phyloP scores from a whole-genome alignment of 208 protist species.

The Angomonas ambiguus region DNA sequence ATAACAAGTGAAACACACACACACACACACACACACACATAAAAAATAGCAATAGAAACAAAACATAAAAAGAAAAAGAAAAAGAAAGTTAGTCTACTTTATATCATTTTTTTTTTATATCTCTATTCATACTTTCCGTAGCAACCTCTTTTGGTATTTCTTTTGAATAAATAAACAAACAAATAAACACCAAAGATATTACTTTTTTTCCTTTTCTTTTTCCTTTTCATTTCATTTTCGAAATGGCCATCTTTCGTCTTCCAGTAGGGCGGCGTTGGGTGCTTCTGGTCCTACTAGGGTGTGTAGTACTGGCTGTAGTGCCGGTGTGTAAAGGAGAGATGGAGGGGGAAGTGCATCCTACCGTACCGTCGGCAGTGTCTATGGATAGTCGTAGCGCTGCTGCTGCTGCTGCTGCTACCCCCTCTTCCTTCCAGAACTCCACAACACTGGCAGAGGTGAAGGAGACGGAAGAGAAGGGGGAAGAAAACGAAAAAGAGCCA shows the following conservation, averaged over 20 bases:
- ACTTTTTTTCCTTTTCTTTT: slow-evolving; percentile 8
- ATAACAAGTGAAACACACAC: slow-evolving; percentile 5
- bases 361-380: too few relatives aligned
- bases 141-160: background rate
- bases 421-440: too few relatives aligned
- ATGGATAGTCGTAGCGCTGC: too few relatives aligned
- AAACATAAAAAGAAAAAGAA: background rate
- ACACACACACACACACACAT: slow-evolving; percentile 7
- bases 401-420: too few relatives aligned
- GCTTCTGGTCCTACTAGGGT: too few relatives aligned
- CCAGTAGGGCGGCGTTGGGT: too few relatives aligned
- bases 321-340: too few relatives aligned
- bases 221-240: too few relatives aligned
- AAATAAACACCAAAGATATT: slow-evolving; percentile 12
- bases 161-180: slow-evolving; percentile 13
- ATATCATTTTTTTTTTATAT: slow-evolving; percentile 6
- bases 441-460: background rate
- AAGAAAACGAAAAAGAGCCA: background rate
- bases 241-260: too few relatives aligned
- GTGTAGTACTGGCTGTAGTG: too few relatives aligned
- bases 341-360: too few relatives aligned
- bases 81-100: background rate
- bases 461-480: background rate
- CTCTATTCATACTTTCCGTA: slow-evolving; percentile 4
- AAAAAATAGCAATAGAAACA: background rate